Base-by-base conservation (phyloP, 2,329 filamentous ascomycete genomes). In the Sclerotinia minor region DNA sequence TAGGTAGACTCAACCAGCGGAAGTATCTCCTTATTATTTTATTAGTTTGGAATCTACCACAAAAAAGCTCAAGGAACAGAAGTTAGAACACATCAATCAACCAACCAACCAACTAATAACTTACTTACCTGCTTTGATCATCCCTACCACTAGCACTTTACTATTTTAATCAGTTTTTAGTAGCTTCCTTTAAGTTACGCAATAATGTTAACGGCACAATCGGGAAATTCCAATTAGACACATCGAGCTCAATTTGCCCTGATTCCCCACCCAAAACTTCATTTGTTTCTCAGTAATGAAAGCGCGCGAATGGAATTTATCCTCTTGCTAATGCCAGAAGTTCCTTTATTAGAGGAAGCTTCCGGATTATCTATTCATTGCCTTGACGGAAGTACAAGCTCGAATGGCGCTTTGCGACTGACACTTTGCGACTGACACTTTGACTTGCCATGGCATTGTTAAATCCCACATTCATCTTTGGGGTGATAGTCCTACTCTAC, bases 401-500 rank as follows among this genome's bases (percentile, higher is more conserved):
- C 35, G 65, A 63, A 63, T 67, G 65, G 57, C 57, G 57, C 8
- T 63, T 67, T 67, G 65, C 47, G 49, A 63, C 41, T 67, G 47
- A 63, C 38, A 35, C 52, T 53, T 54, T 63, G 24, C 47, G 49
- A 63, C 41, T 67, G 47, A 63, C 38, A 35, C 52, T 53, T 54
- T 63, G 24, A 53, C 44, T 21, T 69, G 70, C 66, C 69, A 90
- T 90, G 87, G 87, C 87, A 76, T 84, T 89, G 74, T 81, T 89
- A 73, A 87, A 85, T 76, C 89, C 90, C 74, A 92, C 94, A 73
- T 97, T 97, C 78, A 81, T 97, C 72, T 87, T 96, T 76, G 94
- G 94, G 78, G 83, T 96, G 74, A 76, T 94, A 77, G 88, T 98
- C 74, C 85, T 98, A 72, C 82, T 92, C 70, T 99, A 98, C 81